These are phyloP conservation scores for Scheffersomyces spartinae DNA, from an alignment of 805 yeast genomes.

Conservation along the genomic window DNA sequence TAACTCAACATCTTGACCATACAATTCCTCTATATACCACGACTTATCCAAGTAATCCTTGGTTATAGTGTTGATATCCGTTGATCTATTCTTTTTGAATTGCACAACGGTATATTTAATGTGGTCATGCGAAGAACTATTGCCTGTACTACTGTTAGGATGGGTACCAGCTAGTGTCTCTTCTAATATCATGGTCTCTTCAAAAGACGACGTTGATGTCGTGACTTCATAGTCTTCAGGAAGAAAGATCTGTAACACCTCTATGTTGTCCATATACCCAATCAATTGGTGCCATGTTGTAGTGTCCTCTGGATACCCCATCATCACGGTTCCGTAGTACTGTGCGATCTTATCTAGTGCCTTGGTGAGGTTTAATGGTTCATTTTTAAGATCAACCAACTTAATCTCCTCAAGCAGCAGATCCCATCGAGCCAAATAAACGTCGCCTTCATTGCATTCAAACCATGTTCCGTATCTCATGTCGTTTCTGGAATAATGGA, in stretches of 20 bases:
- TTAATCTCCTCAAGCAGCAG: constrained; percentile 6
- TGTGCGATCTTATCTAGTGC: constrained; percentile 9
- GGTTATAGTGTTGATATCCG: constrained; percentile 8
- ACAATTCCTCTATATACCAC: constrained; percentile 15
- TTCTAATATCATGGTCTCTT: constrained; percentile 16
- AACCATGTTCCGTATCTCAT: constrained; percentile 21
- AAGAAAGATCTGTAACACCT: constrained; percentile 6
- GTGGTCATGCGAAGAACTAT: constrained; percentile 7
- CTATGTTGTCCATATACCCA: constrained; percentile 10
- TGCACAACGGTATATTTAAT: constrained; percentile 15
- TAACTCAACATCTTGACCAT: constrained; percentile 11
- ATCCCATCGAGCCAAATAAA: constrained; percentile 11
- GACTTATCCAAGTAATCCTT: constrained; percentile 14
- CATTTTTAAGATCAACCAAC: constrained; percentile 5
- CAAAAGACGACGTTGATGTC: constrained; percentile 18
- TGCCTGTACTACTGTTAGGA: constrained; percentile 5
- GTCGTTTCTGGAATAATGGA: constrained; percentile 12
- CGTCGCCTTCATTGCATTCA: constrained; percentile 11
- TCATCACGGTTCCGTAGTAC: too few relatives aligned
- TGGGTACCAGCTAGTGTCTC: constrained; percentile 8
- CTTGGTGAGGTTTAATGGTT: constrained; percentile 6
- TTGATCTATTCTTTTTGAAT: constrained; percentile 7
- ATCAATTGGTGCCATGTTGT: constrained; percentile 6
- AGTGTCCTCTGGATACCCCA: constrained; percentile 15
- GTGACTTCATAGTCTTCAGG: constrained; percentile 7